Evolutionary conservation across 495 filamentous ascomycete genomes (phyloP), one percentile per base, ranked within the genome.

Genomic region (Penicillium cinerascens): DNA sequence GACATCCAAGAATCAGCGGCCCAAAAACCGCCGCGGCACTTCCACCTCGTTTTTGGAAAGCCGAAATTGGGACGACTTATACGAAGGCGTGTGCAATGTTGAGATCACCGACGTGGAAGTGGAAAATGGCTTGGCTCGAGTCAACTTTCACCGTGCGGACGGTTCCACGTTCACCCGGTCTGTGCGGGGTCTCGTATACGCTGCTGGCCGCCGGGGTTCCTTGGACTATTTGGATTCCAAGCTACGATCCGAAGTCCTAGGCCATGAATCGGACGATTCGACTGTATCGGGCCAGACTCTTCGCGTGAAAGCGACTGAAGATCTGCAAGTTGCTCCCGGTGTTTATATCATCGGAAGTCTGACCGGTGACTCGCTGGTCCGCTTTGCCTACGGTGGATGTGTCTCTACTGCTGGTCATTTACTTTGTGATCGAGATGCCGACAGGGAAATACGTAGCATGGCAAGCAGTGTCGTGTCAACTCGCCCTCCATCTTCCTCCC

Each of bases 301-400:
- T 27, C 76, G 84, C n/a, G 54, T 66, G 36, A 79, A 78, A 67
- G 75, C 78, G 0, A 68, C 80, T 25, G 68, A 71, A 17, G 75
- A 78, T 47, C 63, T 85, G 20, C 79, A 86, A 58, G 68, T 86
- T 49, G 73, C 79, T 0, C 73, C 65, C 2, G 66, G 73, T 20
- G 66, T 86, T n/a, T 85, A 82, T 59, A 77, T 80, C 37, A 78
- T 84, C 33, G 84, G 84, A 9, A 86, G 83, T 46, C 56, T 87
- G 45, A 82, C 82, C 0, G 84, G 84, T 1, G 84, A 87, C 58
- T 84, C 82, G 4, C 71, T 87, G 2, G 78, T 87, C 26, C 75
- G 84, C 2, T 86, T 84, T 56, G 80, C 82, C 1, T 80, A 83
- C 22, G 84, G 84, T 1, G 77, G 84, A 10, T 85, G 84, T 55